Conservation (phyloP, 805 yeast species). For the Blastobotrys americana region DNA sequence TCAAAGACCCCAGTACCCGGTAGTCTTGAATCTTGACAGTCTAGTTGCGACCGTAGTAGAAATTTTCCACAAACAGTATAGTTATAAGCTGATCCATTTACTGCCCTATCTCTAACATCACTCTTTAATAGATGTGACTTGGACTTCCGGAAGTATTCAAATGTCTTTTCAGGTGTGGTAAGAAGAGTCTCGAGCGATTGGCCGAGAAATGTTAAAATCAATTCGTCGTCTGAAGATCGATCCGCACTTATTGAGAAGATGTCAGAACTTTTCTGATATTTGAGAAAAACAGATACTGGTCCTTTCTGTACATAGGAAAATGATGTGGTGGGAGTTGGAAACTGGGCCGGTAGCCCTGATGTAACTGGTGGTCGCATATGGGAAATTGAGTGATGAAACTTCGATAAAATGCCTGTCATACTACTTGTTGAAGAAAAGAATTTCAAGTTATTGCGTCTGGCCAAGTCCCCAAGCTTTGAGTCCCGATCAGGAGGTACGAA, state of each 20-base stretch:
- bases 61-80: conserved; percentile 64
- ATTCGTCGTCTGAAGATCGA: conserved; percentile 57
- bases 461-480: conserved; percentile 40
- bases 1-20: conserved; percentile 94
- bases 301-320: conserved; percentile 41
- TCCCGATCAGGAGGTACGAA: conserved; percentile 70
- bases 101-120: conserved; percentile 1
- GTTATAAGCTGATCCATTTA: conserved; percentile 45
- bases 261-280: conserved; percentile 35
- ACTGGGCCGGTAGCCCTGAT: conserved; percentile 38
- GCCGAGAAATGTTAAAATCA: conserved; percentile 67
- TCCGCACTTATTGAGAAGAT: conserved; percentile 66
- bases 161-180: conserved; percentile 51
- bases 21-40: conserved; percentile 64
- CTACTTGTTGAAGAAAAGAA: conserved; percentile 83
- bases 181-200: conserved; percentile 70
- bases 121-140: conserved; percentile 15
- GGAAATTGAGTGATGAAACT: conserved; percentile 65
- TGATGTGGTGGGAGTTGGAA: conserved; percentile 29
- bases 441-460: conserved; percentile 31
- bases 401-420: conserved; percentile 68
- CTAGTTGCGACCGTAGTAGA: conserved; percentile 83
- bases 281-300: conserved; percentile 54
- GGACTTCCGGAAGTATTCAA: conserved; percentile 34
- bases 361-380: conserved; percentile 49